Conservation (phyloP, 495 filamentous ascomycete species). For the Lasiosphaeria ovina region DNA sequence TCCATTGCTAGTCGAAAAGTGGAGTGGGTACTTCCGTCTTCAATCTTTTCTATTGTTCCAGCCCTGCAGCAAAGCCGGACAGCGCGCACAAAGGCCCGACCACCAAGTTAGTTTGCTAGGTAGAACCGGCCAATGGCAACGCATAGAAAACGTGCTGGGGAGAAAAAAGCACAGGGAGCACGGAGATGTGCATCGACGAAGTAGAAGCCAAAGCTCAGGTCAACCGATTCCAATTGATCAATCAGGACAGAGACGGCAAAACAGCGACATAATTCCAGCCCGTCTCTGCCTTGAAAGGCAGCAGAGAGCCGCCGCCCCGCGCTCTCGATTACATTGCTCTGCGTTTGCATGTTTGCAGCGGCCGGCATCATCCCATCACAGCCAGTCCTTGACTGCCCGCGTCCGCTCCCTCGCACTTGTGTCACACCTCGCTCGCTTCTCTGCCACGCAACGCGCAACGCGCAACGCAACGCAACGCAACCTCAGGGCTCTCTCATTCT, state of each 20-base stretch:
- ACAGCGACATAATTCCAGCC: constrained; percentile 11
- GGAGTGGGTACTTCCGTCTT: too few species aligned
- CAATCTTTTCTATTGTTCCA: too few species aligned
- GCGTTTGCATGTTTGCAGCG: not conserved
- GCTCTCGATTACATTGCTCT: not conserved
- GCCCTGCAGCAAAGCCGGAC: too few species aligned
- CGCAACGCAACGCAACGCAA: too few species aligned
- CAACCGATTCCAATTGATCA: constrained; percentile 16
- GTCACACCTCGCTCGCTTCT: not conserved
- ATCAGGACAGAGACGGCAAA: constrained; percentile 19
- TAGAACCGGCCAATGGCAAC: too few species aligned
- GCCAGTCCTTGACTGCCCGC: not conserved
- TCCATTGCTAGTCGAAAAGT: too few species aligned
- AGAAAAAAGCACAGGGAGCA: too few species aligned
- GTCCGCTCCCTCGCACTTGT: not conserved
- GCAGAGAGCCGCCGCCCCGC: too few species aligned
- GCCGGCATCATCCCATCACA: not conserved
- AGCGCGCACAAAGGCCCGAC: not conserved
- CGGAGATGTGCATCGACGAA: constrained; percentile 1
- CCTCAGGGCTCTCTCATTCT: too few species aligned
- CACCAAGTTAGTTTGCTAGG: not conserved
- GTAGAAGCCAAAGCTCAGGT: not conserved
- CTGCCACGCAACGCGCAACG: too few species aligned
- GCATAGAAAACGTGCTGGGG: too few species aligned
- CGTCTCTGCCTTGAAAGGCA: not conserved